A percentile compares a stretch with the other conserved stretches of the same genome.
Conservation (phyloP, 2,329 filamentous ascomycete species). For the Fusarium sp. region DNA sequence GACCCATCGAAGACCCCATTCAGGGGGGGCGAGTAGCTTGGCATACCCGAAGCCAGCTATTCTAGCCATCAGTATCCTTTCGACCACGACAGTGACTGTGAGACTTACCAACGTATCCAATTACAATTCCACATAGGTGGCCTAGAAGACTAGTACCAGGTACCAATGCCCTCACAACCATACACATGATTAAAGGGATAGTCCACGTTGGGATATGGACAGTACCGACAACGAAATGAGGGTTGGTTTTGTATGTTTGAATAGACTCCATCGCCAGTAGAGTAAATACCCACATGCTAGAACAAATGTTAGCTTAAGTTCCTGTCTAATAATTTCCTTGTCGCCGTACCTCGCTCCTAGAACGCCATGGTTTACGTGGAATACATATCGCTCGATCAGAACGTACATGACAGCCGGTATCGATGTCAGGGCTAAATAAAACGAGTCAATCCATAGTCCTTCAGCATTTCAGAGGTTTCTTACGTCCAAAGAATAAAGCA, state of each 20-base stretch:
- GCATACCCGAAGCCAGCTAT: constrained; percentile 87
- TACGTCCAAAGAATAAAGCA: constrained; percentile 89
- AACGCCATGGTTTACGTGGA: constrained; percentile 77
- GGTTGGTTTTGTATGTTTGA: constrained; percentile 84
- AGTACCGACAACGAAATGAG: constrained; percentile 72
- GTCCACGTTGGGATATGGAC: constrained; percentile 90
- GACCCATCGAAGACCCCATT: constrained; percentile 86
- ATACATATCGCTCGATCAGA: constrained; percentile 76
- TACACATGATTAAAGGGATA: constrained; percentile 79
- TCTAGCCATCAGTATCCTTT: constrained; percentile 8
- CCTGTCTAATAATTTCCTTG: no score
- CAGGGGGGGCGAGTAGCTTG: constrained; percentile 88
- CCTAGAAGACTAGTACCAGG: constrained; percentile 86
- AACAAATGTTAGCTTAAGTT: neutral
- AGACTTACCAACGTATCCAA: constrained; percentile 85
- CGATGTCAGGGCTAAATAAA: constrained; percentile 74
- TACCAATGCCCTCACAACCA: constrained; percentile 80
- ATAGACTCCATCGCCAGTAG: constrained; percentile 87
- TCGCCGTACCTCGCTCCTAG: constrained; percentile 80
- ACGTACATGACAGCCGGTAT: constrained; percentile 86
- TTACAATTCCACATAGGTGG: constrained; percentile 82
- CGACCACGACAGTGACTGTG: neutral
- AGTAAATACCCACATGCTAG: constrained; percentile 91
- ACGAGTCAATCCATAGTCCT: constrained; percentile 11
- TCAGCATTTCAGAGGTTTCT: constrained; percentile 51